Base-by-base conservation (phyloP, 805 yeast species). In the Metschnikowia matae region DNA sequence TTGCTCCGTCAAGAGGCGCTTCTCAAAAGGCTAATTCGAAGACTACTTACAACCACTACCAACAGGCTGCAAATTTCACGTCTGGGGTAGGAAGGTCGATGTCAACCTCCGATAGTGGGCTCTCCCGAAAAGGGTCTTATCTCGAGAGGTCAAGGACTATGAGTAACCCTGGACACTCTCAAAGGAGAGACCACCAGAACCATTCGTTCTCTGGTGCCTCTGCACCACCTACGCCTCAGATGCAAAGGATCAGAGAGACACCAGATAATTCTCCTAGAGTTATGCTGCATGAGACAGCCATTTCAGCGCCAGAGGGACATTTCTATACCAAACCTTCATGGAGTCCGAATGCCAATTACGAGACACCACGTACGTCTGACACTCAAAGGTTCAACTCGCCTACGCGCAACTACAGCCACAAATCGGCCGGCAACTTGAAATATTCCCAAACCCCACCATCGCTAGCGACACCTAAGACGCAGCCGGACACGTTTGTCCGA, bases 11-110 rank as follows among this genome's bases (percentile, higher is more conserved):
- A 17, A 40, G 37, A 31, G 55, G 47, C 13, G 44, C 32, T 1
- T 46, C 48, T 6, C 57, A 57, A 38, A 49, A 67, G 18, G 51
- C 61, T 21, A 62, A 62, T 44, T 62, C 70, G 15, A 46, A 65
- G 48, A 66, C 64, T 49, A 67, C 62, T 21, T 68, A 63, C 54
- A 68, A 68, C 47, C 65, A 66, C 50, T 68, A 68, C 49, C 71
- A 64, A 44, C 73, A 65, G 56, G 55, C 51, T 32, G 51, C 55
- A 21, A 44, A 51, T 33, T 49, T 48, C 42, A 48, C 48, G 3
- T 23, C 36, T 33, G 49, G 43, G 17, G 45, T 53, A 31, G 50
- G 49, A 13, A 46, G 57, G 18, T 55, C 62, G 21, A 40, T 45
- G 40, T 50, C 54, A 38, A 50, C 54, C 29, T 40, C 46, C 7